phyloP scores from a whole-genome alignment of 257 asterid species.

The Buddleja alternifolia region DNA sequence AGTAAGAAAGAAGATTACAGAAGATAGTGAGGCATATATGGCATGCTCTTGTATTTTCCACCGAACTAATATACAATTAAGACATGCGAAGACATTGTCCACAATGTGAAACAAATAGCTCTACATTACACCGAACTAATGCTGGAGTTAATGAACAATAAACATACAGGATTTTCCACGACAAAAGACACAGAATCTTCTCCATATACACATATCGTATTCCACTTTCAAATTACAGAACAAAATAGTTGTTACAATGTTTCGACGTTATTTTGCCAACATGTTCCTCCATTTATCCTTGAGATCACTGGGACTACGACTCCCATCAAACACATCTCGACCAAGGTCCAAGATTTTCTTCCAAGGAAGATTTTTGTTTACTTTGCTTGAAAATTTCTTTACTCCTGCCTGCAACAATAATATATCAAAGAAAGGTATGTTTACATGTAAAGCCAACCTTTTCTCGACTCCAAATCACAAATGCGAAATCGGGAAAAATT shows the following conservation, averaged over 20 bases:
- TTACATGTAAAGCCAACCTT: too few relatives aligned
- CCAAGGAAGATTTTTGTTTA: slow-evolving; percentile 56
- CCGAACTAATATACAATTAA: too few relatives aligned
- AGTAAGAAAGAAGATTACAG: too few relatives aligned
- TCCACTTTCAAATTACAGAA: too few relatives aligned
- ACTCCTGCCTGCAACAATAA: slow-evolving; percentile 57
- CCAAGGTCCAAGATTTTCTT: slow-evolving; percentile 59
- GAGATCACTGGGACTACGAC: slow-evolving; percentile 67
- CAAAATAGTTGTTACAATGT: too few relatives aligned
- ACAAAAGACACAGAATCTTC: too few relatives aligned
- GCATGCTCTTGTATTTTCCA: too few relatives aligned
- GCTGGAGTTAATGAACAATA: neutral
- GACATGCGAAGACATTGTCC: neutral
- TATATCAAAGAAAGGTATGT: slow-evolving; percentile 11
- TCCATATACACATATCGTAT: neutral
- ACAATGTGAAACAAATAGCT: neutral
- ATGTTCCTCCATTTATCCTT: slow-evolving; percentile 75
- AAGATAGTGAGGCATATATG: too few relatives aligned
- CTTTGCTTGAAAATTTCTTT: slow-evolving; percentile 25
- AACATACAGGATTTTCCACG: neutral
- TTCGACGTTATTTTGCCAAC: slow-evolving; percentile 31
- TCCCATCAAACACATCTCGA: slow-evolving; percentile 46
- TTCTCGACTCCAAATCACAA: neutral
- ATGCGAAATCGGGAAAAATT: slow-evolving; percentile 1
- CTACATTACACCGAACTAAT: neutral